These are phyloP conservation scores for Tympanopsis confertula DNA, from an alignment of 2,329 filamentous ascomycete species.

Conservation along the genomic window DNA sequence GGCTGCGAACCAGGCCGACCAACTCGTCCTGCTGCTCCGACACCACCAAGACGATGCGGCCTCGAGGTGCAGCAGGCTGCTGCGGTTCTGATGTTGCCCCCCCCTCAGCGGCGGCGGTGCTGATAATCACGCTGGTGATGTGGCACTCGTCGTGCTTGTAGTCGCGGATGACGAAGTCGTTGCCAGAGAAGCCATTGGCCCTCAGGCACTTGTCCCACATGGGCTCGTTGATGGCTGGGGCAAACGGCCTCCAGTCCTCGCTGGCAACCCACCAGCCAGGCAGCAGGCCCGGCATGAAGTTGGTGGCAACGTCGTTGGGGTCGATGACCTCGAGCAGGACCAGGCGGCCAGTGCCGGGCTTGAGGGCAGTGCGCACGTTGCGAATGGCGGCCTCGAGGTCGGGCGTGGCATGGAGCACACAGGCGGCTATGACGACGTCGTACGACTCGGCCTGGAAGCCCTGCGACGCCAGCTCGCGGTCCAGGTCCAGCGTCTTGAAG, in stretches of 20 bases:
- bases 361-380: neutral
- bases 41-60: neutral
- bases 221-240: neutral
- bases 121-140: slow-evolving; percentile 6
- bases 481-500: slow-evolving; percentile 1
- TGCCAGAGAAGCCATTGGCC: slow-evolving; percentile 1
- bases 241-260: neutral
- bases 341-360: neutral
- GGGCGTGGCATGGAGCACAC: slow-evolving; percentile 1
- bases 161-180: neutral
- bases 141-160: slow-evolving; percentile 4
- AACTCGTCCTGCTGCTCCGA: neutral
- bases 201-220: neutral
- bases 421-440: slow-evolving; percentile 1
- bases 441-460: neutral
- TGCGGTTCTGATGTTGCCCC: no score
- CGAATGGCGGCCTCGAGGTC: neutral
- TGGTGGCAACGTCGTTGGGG: neutral
- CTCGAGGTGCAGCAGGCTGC: no score
- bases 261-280: slow-evolving; percentile 2
- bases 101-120: slow-evolving; percentile 4
- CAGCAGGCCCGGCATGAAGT: neutral
- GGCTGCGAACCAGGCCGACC: neutral
- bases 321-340: slow-evolving; percentile 1
- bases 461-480: neutral